Evolutionary conservation across 2,329 filamentous ascomycete species (phyloP), one percentile per base, ranked within the genome.

Genomic region (Alternaria infectoria): DNA sequence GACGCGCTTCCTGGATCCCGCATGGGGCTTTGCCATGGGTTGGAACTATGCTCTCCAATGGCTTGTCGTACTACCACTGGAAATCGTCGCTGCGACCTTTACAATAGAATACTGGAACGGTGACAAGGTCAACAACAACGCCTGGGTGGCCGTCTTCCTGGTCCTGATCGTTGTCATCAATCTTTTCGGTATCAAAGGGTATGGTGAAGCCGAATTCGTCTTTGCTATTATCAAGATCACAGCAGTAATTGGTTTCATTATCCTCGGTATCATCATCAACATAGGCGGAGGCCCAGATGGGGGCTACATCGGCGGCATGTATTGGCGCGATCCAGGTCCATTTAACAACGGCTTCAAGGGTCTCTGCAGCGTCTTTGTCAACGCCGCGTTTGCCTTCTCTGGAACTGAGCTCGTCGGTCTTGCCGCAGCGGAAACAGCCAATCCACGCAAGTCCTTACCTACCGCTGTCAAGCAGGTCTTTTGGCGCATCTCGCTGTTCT

Each of bases 381-480:
- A 89, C 1, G 90, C 91, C 4, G 90, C 91, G 9, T 93, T 93
- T 72, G 73, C 91, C 63, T 93, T 93, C 71, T 88, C 90, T 2
- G 91, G 91, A 25, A 93, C 91, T 2, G 91, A 94, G 77, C 84
- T 93, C 17, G 90, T 93, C 47, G 92, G 91, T 61, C 86, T 94
- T 9, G 91, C 91, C 9, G 91, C 91, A 5, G 92, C 91, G 25
- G 92, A 95, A 79, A 92, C 91, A 1, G 89, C 87, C 23, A 93
- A 93, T 74, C 92, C 92, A 5, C 86, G 91, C 65, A 93, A 96
- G 79, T 93, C 92, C 2, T 85, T 98, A 0, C 95, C 95, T 0
- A 95, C 90, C 0, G 95, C 95, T 23, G 89, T 96, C 74, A 97
- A 97, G 81, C 94, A 97, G 80, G 93, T 97, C 45, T 97, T 97